Base-by-base conservation (phyloP, 352 stramenopile species). In the Aphanomyces euteiches region DNA sequence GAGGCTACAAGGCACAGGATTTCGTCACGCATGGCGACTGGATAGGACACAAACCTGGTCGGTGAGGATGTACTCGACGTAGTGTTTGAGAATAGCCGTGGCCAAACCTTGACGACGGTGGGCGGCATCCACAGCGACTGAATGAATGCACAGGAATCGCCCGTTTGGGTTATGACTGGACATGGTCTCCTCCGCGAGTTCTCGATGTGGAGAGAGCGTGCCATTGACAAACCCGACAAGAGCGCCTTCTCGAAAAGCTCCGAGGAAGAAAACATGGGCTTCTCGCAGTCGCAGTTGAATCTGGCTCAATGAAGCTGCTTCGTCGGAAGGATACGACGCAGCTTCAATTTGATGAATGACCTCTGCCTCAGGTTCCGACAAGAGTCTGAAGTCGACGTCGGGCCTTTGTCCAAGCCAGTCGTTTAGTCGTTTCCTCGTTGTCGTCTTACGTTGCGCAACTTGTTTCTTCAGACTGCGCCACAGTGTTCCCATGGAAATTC, bases 151-250 rank as follows among this genome's bases (percentile, higher is more conserved):
- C 5, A 98, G 78, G 59, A 87, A 77, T 5, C 73, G 60, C 37
- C 90, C 90, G 0, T 72, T 53, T 2, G 90, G 73, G 60, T 94
- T 79, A 73, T 98, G 93, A 38, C 72, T 67, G 36, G 75, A 77
- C 81, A 97, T 95, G 12, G 78, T 79, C 19, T 91, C 79, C 37
- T 91, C 79, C 4, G 75, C 76, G 48, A 96, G 85, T 13, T 79
- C 73, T 2, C 79, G 43, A 48, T 76, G 81, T 8, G 67, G 53
- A 17, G 73, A 78, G 21, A 92, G 77, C 43, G 90, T 97, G 61
- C 78, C 81, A 74, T 90, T 96, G 61, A 98, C 83, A 75, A 96
- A 98, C 3, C 92, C 92, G 28, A 97, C 82, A 41, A 97, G 76
- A 15, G 8, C 34, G 7, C 61, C 54, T 0, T 74, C 72, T 28